Conservation (phyloP, 257 asterid species). For the Solanum peruvianum region DNA sequence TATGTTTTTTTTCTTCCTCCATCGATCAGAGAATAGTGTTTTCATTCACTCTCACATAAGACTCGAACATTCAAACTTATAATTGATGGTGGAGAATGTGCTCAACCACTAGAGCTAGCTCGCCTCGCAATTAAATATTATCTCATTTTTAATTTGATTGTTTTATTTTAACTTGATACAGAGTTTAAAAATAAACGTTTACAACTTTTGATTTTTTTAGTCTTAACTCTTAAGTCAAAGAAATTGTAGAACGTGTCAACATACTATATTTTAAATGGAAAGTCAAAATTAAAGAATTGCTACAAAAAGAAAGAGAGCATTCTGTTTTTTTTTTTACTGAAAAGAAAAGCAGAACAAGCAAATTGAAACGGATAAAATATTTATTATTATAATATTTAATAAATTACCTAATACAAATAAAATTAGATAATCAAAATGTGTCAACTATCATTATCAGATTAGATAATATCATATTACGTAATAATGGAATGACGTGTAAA, state of each 20-base stretch:
- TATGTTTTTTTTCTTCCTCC: not conserved
- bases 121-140: not conserved
- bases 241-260: not conserved
- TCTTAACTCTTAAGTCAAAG: not conserved
- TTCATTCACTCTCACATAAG: not conserved
- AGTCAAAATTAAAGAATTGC: not conserved
- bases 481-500: not conserved
- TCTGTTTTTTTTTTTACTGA: not conserved
- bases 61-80: not conserved
- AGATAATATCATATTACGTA: not conserved
- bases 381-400: not conserved
- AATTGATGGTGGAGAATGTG: not conserved
- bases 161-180: not conserved
- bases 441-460: not conserved
- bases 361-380: not conserved
- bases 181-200: not conserved
- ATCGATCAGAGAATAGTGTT: not conserved
- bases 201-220: not conserved
- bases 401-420: not conserved
- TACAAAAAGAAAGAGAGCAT: not conserved
- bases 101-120: not conserved
- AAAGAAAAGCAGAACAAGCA: not conserved
- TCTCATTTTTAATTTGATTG: not conserved
- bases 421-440: not conserved
- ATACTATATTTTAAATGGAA: not conserved